phyloP scores from a whole-genome alignment of 805 yeast genomes.

The Candida nitratophila region DNA sequence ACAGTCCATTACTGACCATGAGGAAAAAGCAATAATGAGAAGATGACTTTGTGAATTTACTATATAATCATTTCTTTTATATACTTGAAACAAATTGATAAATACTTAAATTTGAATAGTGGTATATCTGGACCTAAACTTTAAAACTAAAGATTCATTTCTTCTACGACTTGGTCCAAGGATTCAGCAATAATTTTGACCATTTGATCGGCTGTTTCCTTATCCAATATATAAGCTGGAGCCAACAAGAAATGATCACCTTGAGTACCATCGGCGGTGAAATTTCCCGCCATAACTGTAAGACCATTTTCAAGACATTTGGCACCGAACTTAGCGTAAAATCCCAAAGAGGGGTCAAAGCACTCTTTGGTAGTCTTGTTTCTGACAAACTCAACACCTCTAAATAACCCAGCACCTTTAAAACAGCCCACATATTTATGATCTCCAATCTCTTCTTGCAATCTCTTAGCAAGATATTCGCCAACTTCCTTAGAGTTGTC shows the following conservation, averaged over 20 bases:
- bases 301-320: slow-evolving; percentile 33
- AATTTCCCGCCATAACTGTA: slow-evolving; percentile 31
- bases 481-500: slow-evolving; percentile 37
- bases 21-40: slow-evolving; percentile 3
- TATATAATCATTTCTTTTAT: too few species aligned
- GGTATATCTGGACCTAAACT: too few species aligned
- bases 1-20: slow-evolving; percentile 13
- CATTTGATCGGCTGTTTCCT: slow-evolving; percentile 26
- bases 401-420: slow-evolving; percentile 50
- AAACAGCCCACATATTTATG: slow-evolving; percentile 39
- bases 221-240: slow-evolving; percentile 35
- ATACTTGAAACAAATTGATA: too few species aligned
- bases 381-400: slow-evolving; percentile 46
- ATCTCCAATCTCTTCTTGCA: slow-evolving; percentile 23
- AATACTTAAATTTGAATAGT: too few species aligned
- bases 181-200: slow-evolving; percentile 8
- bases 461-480: slow-evolving; percentile 31
- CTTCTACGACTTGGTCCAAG: slow-evolving; percentile 4
- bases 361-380: slow-evolving; percentile 39
- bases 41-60: too few species aligned
- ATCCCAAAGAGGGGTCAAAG: slow-evolving; percentile 26
- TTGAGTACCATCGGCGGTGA: slow-evolving; percentile 30
- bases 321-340: slow-evolving; percentile 27
- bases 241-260: slow-evolving; percentile 43
- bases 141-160: neutral